These are phyloP conservation scores for Primulina tabacum DNA, from an alignment of 257 asterid genomes.

Conservation along the genomic window DNA sequence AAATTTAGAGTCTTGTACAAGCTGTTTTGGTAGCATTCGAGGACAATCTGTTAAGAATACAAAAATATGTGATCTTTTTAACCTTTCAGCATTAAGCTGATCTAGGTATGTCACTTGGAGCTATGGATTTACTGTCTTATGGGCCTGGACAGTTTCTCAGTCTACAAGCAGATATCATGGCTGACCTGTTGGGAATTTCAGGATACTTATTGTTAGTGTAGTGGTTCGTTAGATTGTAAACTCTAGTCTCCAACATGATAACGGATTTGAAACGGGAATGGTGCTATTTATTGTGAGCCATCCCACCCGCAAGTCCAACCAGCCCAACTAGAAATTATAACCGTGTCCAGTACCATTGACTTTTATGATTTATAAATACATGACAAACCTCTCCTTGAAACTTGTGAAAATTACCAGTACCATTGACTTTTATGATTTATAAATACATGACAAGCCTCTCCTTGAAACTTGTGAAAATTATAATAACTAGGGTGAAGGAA, in stretches of 20 bases:
- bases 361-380: too few species aligned
- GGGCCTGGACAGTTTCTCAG: conserved; percentile 1
- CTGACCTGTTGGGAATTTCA: neutral
- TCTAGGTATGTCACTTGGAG: conserved; percentile 1
- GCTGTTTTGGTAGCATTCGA: conserved; percentile 12
- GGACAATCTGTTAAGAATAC: neutral
- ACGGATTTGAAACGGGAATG: neutral
- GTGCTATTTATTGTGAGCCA: neutral
- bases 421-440: neutral
- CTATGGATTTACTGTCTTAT: conserved; percentile 3
- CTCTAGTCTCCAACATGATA: neutral
- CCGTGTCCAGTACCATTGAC: neutral
- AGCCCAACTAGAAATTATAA: neutral
- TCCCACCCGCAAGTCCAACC: neutral
- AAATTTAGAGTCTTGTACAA: conserved; percentile 1
- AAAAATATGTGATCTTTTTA: neutral
- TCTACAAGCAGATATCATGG: conserved; percentile 6
- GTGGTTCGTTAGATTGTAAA: neutral
- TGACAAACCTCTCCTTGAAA: too few species aligned
- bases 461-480: too few species aligned
- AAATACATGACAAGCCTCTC: too few species aligned
- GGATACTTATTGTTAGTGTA: neutral
- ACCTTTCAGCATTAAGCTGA: neutral
- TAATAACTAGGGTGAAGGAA: too few species aligned
- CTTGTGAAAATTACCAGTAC: neutral